Percentiles rank a stretch among this genome's conserved stretches.
These are phyloP conservation scores for Rubia yunnanensis DNA, from an alignment of 257 asterid genomes.

Conservation along the genomic window DNA sequence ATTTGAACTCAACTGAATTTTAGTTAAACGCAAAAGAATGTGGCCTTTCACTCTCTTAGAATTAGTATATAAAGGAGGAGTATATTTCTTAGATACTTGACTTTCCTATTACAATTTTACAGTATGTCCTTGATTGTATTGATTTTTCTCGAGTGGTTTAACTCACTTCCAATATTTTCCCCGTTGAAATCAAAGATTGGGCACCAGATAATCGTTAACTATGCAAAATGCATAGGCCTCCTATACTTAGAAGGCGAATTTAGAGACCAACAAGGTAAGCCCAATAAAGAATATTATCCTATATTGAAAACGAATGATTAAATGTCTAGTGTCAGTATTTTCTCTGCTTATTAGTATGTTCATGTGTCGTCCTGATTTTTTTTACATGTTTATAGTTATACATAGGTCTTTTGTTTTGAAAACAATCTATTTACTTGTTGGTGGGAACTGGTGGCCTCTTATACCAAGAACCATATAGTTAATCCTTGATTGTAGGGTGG, in stretches of 20 bases:
- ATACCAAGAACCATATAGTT: slow-evolving; percentile 54
- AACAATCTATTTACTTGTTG: too few species aligned
- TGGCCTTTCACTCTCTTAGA: not conserved
- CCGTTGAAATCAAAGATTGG: slow-evolving; percentile 65
- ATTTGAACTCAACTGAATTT: not conserved
- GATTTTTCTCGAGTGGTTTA: not conserved
- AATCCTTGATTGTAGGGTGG: too few species aligned
- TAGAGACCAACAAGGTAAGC: slow-evolving; percentile 84
- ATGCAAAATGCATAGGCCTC: slow-evolving; percentile 91
- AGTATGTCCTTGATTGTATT: not conserved
- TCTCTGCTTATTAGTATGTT: not conserved
- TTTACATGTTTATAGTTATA: not conserved
- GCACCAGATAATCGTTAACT: slow-evolving; percentile 78
- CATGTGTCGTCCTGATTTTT: not conserved
- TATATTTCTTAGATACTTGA: not conserved
- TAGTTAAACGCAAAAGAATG: not conserved
- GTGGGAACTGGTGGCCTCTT: slow-evolving; percentile 1
- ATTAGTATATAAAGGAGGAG: not conserved
- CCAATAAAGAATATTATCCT: not conserved
- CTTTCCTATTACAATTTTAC: not conserved
- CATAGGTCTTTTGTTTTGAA: not conserved
- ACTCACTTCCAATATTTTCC: not conserved
- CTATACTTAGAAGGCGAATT: slow-evolving; percentile 86
- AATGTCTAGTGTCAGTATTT: not conserved
- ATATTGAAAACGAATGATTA: not conserved